Conservation (phyloP, 1,139 yeast species). For the Debaryomyces sp. region DNA sequence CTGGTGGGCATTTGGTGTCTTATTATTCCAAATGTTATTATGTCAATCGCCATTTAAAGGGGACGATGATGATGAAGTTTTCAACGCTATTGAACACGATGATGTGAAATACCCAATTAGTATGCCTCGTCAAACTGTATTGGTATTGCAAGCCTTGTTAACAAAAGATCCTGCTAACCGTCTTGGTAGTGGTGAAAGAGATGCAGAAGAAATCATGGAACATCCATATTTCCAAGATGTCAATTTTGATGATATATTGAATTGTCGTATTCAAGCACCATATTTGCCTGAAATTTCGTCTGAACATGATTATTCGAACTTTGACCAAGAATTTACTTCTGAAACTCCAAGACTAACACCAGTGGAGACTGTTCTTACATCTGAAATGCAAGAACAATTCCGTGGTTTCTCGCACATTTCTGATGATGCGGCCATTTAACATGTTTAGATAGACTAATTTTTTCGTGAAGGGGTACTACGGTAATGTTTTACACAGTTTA, state of each 20-base stretch:
- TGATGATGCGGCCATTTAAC: slow-evolving; percentile 58
- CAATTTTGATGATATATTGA: slow-evolving; percentile 82
- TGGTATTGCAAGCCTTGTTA: slow-evolving; percentile 84
- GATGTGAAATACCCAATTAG: slow-evolving; percentile 98
- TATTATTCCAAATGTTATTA: slow-evolving; percentile 91
- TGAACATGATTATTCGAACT: slow-evolving; percentile 90
- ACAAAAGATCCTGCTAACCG: slow-evolving; percentile 86
- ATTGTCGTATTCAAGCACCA: slow-evolving; percentile 81
- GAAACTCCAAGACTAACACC: slow-evolving; percentile 97
- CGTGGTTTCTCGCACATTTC: slow-evolving; percentile 93
- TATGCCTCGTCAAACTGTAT: slow-evolving; percentile 97
- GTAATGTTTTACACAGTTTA: neutral
- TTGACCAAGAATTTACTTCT: slow-evolving; percentile 91
- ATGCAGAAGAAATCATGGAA: slow-evolving; percentile 92
- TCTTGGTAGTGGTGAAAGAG: slow-evolving; percentile 83
- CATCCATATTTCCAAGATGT: slow-evolving; percentile 92
- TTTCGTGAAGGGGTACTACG: neutral
- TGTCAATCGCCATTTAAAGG: slow-evolving; percentile 98
- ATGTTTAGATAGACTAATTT: neutral
- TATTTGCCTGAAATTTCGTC: slow-evolving; percentile 77
- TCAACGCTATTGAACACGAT: slow-evolving; percentile 95
- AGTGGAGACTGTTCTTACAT: slow-evolving; percentile 81
- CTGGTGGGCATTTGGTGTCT: slow-evolving; percentile 99
- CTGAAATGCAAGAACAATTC: slow-evolving; percentile 93
- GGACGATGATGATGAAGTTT: slow-evolving; percentile 97